Evolutionary conservation across 495 filamentous ascomycete genomes (phyloP), one percentile per base, ranked within the genome.

Genomic region (Penicillium silybi): DNA sequence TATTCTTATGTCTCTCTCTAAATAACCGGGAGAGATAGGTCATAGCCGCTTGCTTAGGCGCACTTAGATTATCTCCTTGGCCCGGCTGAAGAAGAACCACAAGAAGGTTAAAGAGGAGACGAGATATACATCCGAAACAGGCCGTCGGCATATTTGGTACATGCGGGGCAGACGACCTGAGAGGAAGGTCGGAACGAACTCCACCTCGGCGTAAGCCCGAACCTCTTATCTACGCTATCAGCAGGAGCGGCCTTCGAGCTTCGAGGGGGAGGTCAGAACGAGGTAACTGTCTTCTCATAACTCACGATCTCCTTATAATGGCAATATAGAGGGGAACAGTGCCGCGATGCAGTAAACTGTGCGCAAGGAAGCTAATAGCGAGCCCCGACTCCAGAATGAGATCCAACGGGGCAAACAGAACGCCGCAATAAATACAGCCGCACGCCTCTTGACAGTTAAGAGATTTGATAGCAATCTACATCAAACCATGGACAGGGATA

Each of bases 401-500:
- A 7, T 7, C 25, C 25, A 26, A 26, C 25, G 7, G 47, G 19
- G 50, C 27, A 19, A 25, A 2, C 29, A 25, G 46, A 44, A 38
- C 35, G 11, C 26, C 44, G 22, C 17, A 48, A 54, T 54, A 54
- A 54, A 54, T 54, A 54, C 22, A 43, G 17, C 25, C 11, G 1
- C 20, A 22, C 23, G 20, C 16, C 17, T 29, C 22, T n/a, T 13
- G 35, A 13, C 35, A 17, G 16, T 38, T 13, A 4, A 38, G 11
- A 15, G 3, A 38, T 13, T 27, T 37, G 17, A 32, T 18, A 34
- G 19, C 18, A 37, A 20, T 40, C 40, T 5, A 27, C 22, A 44
- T 27, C 48, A 3, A n/a, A 44, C 29, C 43, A 56, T 62, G 48
- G 22, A 53, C 13, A 43, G 44, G 27, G 42, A 62, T 11, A 59